Evolutionary conservation across 495 filamentous ascomycete genomes (phyloP).

Genomic region (Pyrenopolyporus hunteri): DNA sequence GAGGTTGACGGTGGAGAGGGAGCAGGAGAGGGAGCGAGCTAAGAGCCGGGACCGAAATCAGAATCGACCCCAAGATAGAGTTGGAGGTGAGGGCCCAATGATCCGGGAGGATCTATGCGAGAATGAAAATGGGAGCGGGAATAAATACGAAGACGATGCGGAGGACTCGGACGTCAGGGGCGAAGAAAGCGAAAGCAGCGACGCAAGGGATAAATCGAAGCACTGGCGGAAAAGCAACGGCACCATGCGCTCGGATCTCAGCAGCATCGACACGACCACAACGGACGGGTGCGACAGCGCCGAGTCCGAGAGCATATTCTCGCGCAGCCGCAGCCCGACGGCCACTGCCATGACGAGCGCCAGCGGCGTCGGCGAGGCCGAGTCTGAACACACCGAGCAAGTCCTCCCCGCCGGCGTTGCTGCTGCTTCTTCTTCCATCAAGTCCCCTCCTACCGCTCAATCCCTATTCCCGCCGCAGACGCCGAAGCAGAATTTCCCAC

Average conservation of each 20-base stretch:
- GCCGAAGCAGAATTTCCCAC: slow-evolving; percentile 46
- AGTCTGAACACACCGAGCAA: no score
- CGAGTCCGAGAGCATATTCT: slow-evolving; percentile 68
- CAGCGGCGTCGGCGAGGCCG: slow-evolving; percentile 37
- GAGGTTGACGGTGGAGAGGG: slow-evolving; percentile 50
- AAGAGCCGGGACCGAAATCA: slow-evolving; percentile 55
- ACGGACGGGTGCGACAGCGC: slow-evolving; percentile 63
- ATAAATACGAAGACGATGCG: no score
- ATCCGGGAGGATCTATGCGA: slow-evolving; percentile 60
- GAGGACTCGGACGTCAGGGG: no score
- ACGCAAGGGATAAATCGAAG: slow-evolving; percentile 46
- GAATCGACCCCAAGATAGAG: no score
- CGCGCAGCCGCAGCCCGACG: slow-evolving; percentile 62
- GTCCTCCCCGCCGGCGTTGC: no score
- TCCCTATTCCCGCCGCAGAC: no score
- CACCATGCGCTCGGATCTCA: slow-evolving; percentile 51
- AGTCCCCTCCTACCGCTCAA: not conserved
- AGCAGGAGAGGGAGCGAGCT: slow-evolving; percentile 48
- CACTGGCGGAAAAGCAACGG: slow-evolving; percentile 59
- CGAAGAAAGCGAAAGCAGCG: no score
- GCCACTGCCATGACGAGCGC: slow-evolving; percentile 41
- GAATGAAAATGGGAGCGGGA: slow-evolving; percentile 49
- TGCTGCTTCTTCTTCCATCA: no score
- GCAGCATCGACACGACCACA: slow-evolving; percentile 59
- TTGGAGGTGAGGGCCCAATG: slow-evolving; percentile 39